These are phyloP conservation scores for Xerophyta viscosa DNA, from an alignment of 106 monocot species.

Conservation along the genomic window DNA sequence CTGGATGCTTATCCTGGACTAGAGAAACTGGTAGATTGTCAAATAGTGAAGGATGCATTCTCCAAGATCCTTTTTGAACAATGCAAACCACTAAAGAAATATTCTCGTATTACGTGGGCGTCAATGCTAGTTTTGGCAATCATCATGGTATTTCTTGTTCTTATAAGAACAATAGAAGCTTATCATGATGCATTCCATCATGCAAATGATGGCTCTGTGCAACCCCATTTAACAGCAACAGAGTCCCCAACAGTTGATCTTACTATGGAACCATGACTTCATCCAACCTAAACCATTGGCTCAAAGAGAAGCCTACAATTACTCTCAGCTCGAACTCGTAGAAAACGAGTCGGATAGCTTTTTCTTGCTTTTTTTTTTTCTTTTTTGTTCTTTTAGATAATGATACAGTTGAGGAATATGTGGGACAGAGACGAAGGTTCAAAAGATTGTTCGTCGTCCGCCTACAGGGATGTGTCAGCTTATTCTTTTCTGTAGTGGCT, in stretches of 20 bases:
- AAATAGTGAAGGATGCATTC: conserved; percentile 74
- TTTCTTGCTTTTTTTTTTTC: too few species aligned
- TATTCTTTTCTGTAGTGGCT: too few species aligned
- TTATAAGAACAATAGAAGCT: conserved; percentile 17
- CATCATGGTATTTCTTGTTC: conserved; percentile 29
- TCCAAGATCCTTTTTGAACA: conserved; percentile 46
- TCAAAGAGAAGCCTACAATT: too few species aligned
- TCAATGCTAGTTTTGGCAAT: conserved; percentile 37
- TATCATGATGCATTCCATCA: conserved; percentile 3
- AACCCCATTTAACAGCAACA: conserved; percentile 14
- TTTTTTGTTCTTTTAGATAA: too few species aligned
- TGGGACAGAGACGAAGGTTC: too few species aligned
- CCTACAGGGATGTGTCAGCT: too few species aligned
- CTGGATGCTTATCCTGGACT: conserved; percentile 57
- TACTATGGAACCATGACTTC: conserved; percentile 9
- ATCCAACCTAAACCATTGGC: too few species aligned
- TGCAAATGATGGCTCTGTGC: conserved; percentile 27
- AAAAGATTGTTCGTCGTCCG: too few species aligned
- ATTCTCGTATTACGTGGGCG: conserved; percentile 55
- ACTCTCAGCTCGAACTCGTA: too few species aligned
- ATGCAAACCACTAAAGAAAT: conserved; percentile 57
- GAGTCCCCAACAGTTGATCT: conserved; percentile 12
- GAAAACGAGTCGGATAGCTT: too few species aligned
- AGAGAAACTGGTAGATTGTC: conserved; percentile 55
- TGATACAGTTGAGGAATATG: too few species aligned